Conservation (phyloP, 2,329 filamentous ascomycete genomes). For the Sordariomycetes sp. region DNA sequence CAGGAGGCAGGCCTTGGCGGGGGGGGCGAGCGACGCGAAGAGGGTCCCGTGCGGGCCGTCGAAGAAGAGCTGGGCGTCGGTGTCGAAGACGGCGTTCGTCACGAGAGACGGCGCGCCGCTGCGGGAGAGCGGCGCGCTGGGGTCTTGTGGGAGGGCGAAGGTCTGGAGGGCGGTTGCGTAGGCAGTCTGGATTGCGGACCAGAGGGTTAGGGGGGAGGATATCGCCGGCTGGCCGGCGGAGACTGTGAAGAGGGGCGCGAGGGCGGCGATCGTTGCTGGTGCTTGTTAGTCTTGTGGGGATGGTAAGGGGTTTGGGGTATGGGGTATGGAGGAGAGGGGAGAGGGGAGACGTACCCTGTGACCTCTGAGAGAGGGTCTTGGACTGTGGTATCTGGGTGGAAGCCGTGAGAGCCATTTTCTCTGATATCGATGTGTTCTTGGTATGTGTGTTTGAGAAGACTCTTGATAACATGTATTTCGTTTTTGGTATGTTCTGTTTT, state of each 20-base stretch:
- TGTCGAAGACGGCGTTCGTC: constrained; percentile 21
- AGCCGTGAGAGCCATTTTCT: neutral
- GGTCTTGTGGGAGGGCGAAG: constrained; percentile 11
- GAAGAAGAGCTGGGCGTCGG: constrained; percentile 19
- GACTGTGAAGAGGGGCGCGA: constrained; percentile 7
- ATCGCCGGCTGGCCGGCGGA: constrained; percentile 13
- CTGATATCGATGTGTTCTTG: neutral
- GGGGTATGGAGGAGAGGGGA: neutral
- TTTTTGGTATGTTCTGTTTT: neutral
- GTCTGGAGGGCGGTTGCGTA: constrained; percentile 6
- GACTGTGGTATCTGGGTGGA: neutral
- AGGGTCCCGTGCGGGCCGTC: constrained; percentile 15
- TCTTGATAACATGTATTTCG: neutral
- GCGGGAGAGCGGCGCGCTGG: constrained; percentile 10
- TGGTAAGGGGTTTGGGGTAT: neutral
- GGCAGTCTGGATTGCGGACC: constrained; percentile 2
- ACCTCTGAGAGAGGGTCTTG: neutral
- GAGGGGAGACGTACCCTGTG: neutral
- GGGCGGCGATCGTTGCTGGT: neutral
- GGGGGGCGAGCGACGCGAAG: constrained; percentile 17
- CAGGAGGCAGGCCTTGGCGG: constrained; percentile 20
- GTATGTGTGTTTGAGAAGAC: neutral
- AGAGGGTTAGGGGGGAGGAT: constrained; percentile 6
- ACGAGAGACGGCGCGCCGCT: constrained; percentile 11
- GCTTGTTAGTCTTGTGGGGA: neutral